Evolutionary conservation across 768 basidiomycete species (phyloP).

Genomic region (Suillus ampliporus): DNA sequence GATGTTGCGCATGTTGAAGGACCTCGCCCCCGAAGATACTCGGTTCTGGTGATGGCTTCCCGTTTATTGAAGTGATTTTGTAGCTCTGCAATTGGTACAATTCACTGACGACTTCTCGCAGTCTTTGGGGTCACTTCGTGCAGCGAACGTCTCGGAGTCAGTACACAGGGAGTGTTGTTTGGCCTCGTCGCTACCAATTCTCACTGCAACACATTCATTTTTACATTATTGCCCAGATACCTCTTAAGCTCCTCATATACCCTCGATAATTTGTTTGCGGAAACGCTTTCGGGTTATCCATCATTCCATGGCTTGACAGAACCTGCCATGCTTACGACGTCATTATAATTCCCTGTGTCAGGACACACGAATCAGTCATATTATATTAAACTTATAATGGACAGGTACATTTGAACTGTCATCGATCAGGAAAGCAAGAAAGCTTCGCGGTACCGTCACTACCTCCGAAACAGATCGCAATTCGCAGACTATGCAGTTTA

Average conservation of each 20-base stretch:
- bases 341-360: background rate
- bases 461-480: too few relatives aligned
- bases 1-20: constrained; percentile 47
- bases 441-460: background rate
- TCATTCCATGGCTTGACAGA: background rate
- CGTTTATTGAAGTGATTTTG: background rate
- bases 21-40: constrained; percentile 41
- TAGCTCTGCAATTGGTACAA: background rate
- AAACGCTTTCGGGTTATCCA: background rate
- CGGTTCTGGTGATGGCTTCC: constrained; percentile 44
- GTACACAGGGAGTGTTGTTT: background rate
- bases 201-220: background rate
- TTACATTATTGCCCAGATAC: background rate
- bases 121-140: background rate
- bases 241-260: background rate
- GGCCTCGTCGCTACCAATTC: background rate
- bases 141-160: background rate
- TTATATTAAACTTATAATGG: background rate
- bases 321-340: background rate
- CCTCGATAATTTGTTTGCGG: background rate
- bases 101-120: background rate
- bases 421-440: background rate
- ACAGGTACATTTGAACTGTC: background rate
- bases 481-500: background rate
- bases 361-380: background rate